Percentiles rank a stretch among this genome's conserved stretches.
Evolutionary conservation across 2,329 filamentous ascomycete genomes (phyloP).

Genomic region (Colletotrichum sp.): DNA sequence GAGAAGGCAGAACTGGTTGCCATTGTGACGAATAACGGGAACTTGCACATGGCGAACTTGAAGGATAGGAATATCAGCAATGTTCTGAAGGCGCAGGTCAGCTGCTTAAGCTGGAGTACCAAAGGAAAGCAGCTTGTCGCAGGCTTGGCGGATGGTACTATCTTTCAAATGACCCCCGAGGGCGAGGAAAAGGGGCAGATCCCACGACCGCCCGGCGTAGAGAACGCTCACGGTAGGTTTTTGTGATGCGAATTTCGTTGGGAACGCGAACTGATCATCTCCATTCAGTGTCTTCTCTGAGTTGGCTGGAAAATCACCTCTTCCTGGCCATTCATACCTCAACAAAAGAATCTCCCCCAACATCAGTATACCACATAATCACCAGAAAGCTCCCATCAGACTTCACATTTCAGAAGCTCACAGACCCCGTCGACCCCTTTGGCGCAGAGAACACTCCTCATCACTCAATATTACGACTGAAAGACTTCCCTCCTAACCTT

Average conservation of each 20-base stretch:
- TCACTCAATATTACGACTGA: slow-evolving; percentile 78
- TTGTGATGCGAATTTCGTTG: background rate
- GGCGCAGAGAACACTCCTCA: slow-evolving; percentile 71
- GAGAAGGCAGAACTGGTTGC: slow-evolving; percentile 79
- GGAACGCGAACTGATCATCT: slow-evolving; percentile 28
- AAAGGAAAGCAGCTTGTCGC: slow-evolving; percentile 93
- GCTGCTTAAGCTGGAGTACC: slow-evolving; percentile 88
- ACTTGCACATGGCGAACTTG: slow-evolving; percentile 84
- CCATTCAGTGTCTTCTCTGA: slow-evolving; percentile 81
- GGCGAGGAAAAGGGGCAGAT: slow-evolving; percentile 80
- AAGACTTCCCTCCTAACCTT: slow-evolving; percentile 80
- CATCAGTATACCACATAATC: slow-evolving; percentile 81
- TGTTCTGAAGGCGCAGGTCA: slow-evolving; percentile 74
- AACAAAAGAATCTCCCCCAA: slow-evolving; percentile 60
- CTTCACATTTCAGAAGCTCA: slow-evolving; percentile 77
- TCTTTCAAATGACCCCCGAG: slow-evolving; percentile 82
- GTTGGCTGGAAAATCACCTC: slow-evolving; percentile 87
- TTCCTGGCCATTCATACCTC: slow-evolving; percentile 84
- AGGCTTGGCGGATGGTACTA: slow-evolving; percentile 80
- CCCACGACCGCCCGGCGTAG: slow-evolving; percentile 74
- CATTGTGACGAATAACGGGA: slow-evolving; percentile 79
- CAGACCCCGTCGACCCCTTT: slow-evolving; percentile 77
- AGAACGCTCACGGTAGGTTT: slow-evolving; percentile 69
- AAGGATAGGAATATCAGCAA: slow-evolving; percentile 69
- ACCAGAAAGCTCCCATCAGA: slow-evolving; percentile 64